phyloP scores from a whole-genome alignment of 495 filamentous ascomycete species.

The Corynascus novoguineensis region DNA sequence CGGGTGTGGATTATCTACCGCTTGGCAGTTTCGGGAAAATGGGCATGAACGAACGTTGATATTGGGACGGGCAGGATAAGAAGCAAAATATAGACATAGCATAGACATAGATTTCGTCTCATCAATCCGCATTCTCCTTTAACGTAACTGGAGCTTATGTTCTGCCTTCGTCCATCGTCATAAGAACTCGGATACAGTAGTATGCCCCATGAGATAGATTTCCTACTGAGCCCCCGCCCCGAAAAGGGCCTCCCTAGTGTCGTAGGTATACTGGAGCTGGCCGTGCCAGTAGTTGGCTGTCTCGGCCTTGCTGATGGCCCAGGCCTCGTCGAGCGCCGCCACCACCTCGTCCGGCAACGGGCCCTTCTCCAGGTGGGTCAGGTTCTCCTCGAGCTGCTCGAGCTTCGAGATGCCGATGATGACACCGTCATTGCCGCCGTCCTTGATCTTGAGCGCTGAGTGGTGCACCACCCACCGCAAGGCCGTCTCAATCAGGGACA shows the following conservation, averaged over 20 bases:
- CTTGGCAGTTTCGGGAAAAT: too few species aligned
- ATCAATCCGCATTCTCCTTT: background rate
- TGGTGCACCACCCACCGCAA: conserved; percentile 78
- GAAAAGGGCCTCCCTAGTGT: conserved; percentile 53
- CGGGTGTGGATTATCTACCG: too few species aligned
- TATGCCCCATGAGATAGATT: conserved; percentile 9
- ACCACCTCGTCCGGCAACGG: conserved; percentile 83
- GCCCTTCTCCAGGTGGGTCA: conserved; percentile 75
- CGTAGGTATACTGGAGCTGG: conserved; percentile 68
- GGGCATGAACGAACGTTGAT: too few species aligned
- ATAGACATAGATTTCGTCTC: too few species aligned
- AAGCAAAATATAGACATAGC: too few species aligned
- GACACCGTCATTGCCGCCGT: conserved; percentile 74
- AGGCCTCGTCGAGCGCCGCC: conserved; percentile 72
- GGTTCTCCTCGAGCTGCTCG: conserved; percentile 68
- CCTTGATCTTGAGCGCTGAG: conserved; percentile 66
- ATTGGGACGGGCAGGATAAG: too few species aligned
- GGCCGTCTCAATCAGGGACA: conserved; percentile 79
- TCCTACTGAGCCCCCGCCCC: conserved; percentile 10
- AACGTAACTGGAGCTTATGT: too few species aligned
- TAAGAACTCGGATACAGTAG: too few species aligned
- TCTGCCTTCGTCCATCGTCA: too few species aligned
- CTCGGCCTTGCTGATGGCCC: conserved; percentile 60
- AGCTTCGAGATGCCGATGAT: conserved; percentile 74
- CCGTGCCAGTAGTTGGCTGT: conserved; percentile 70